Conservation (phyloP, 257 asterid genomes). For the Osmanthus fragrans region DNA sequence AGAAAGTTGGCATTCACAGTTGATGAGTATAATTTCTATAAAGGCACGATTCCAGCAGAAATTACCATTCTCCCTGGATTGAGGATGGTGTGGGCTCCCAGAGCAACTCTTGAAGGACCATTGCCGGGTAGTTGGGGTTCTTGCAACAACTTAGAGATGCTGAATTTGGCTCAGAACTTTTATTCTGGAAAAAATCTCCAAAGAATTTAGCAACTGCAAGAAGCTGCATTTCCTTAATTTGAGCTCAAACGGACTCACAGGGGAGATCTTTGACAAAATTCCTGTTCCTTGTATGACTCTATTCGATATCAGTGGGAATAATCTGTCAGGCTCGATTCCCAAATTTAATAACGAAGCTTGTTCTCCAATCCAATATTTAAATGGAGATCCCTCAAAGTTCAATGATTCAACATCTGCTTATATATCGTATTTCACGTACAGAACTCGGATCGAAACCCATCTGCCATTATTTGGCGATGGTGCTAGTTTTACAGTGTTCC, state of each 20-base stretch:
- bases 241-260: constrained; percentile 72
- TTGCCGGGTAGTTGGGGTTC: constrained; percentile 73
- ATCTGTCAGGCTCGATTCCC: constrained; percentile 73
- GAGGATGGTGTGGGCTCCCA: constrained; percentile 89
- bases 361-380: constrained; percentile 30
- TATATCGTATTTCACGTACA: constrained; percentile 46
- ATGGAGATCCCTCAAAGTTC: constrained; percentile 23
- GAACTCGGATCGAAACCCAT: constrained; percentile 42
- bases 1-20: constrained; percentile 38
- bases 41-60: constrained; percentile 64
- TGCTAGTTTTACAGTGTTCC: constrained; percentile 45
- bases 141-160: constrained; percentile 71
- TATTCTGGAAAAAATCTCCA: constrained; percentile 50
- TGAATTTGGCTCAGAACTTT: constrained; percentile 78
- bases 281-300: constrained; percentile 86
- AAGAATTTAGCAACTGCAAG: constrained; percentile 60
- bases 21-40: constrained; percentile 77
- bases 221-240: constrained; percentile 76
- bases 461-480: constrained; percentile 41
- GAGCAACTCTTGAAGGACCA: constrained; percentile 66
- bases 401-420: constrained; percentile 59
- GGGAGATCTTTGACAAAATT: constrained; percentile 55
- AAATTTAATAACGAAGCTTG: constrained; percentile 48
- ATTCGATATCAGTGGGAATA: constrained; percentile 76
- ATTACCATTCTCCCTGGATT: constrained; percentile 58